Evolutionary conservation across 495 filamentous ascomycete species (phyloP).

Genomic region (Tuber microsphaerosporum): DNA sequence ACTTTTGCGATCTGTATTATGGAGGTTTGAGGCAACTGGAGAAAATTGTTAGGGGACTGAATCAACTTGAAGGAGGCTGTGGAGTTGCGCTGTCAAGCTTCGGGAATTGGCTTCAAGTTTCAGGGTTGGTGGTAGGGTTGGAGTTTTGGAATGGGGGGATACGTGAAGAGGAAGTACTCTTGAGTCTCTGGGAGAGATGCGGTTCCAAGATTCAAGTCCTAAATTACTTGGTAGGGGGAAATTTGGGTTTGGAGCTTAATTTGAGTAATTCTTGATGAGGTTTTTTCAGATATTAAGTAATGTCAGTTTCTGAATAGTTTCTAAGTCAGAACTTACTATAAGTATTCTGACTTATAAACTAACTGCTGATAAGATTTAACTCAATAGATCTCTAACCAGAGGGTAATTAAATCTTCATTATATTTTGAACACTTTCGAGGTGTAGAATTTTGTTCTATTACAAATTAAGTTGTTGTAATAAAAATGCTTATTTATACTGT

Average conservation of each 20-base stretch:
- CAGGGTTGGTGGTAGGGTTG: background rate
- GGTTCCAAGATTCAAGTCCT: background rate
- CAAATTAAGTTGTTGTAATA: too few species aligned
- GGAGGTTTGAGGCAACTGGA: background rate
- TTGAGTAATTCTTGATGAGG: too few species aligned
- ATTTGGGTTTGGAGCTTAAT: background rate
- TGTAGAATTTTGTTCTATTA: too few species aligned
- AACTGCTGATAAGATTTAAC: too few species aligned
- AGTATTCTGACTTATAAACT: too few species aligned
- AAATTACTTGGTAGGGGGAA: background rate
- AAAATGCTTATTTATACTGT: too few species aligned
- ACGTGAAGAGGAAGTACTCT: background rate
- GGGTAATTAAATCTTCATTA: too few species aligned
- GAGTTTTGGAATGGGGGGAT: background rate
- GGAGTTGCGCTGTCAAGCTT: background rate
- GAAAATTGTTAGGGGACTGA: background rate
- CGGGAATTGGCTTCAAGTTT: background rate
- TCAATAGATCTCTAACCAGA: too few species aligned
- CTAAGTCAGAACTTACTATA: too few species aligned
- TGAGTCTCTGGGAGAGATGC: background rate
- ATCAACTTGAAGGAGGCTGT: background rate
- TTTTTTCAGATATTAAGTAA: too few species aligned
- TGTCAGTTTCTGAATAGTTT: too few species aligned
- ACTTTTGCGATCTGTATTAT: background rate
- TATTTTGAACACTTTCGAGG: too few species aligned